These are phyloP conservation scores for Barbarea vulgaris DNA, from an alignment of 345 rosid genomes.

Conservation along the genomic window DNA sequence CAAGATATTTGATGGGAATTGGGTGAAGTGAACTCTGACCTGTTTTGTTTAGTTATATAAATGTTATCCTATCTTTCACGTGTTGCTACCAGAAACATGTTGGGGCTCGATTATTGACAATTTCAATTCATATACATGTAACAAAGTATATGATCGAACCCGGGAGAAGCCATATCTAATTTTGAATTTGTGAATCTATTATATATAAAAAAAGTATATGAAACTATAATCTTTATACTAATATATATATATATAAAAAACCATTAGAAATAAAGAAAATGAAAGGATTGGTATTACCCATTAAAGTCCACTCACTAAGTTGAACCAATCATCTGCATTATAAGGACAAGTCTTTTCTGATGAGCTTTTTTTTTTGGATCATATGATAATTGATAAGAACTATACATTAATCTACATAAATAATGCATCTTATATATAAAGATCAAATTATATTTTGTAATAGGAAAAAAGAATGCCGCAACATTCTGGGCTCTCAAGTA, in stretches of 20 bases:
- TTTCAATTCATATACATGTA: constrained; percentile 27
- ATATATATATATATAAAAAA: background rate
- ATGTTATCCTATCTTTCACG: constrained; percentile 44
- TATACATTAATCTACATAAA: constrained; percentile 17
- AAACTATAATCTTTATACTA: background rate
- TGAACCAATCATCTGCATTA: constrained; percentile 39
- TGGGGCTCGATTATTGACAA: constrained; percentile 33
- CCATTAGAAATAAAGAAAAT: constrained; percentile 6
- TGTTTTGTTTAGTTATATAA: constrained; percentile 39
- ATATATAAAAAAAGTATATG: too few species aligned
- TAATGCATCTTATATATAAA: background rate
- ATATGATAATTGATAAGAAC: constrained; percentile 23
- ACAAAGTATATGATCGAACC: background rate
- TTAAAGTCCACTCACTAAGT: constrained; percentile 34
- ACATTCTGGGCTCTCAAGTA: constrained; percentile 5
- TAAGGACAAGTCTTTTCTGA: constrained; percentile 43
- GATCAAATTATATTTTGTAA: background rate
- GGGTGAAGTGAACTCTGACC: constrained; percentile 44
- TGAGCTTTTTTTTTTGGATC: constrained; percentile 39
- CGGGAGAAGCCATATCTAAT: background rate
- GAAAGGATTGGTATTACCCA: constrained; percentile 36
- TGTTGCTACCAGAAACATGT: constrained; percentile 41
- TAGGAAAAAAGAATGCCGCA: constrained; percentile 11
- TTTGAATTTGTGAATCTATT: background rate
- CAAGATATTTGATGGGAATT: constrained; percentile 34